Conservation (phyloP, 352 stramenopile genomes). For the Globisporangium heterothallicum region DNA sequence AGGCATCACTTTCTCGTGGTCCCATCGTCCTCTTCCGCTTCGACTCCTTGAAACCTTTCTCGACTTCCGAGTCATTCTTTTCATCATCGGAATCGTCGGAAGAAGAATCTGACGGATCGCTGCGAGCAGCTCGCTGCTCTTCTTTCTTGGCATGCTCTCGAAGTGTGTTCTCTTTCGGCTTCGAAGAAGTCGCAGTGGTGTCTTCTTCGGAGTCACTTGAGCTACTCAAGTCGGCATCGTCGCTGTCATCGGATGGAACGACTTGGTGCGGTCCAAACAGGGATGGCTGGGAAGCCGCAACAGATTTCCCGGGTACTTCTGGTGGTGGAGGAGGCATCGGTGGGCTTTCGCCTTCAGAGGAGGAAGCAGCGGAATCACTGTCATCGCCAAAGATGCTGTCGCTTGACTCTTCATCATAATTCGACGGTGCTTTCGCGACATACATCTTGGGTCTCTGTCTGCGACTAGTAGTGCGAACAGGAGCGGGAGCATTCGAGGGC, state of each 20-base stretch:
- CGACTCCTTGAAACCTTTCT: conserved; percentile 9
- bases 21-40: conserved; percentile 17
- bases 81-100: conserved; percentile 17
- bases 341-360: conserved; percentile 34
- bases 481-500: conserved; percentile 3
- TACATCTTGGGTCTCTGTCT: conserved; percentile 76
- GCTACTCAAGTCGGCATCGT: conserved; percentile 46
- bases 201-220: conserved; percentile 37
- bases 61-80: conserved; percentile 14
- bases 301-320: conserved; percentile 16
- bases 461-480: conserved; percentile 16
- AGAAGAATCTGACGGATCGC: conserved; percentile 26
- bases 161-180: neutral
- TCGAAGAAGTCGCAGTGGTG: neutral
- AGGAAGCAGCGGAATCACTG: conserved; percentile 50
- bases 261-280: conserved; percentile 21
- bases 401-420: conserved; percentile 78
- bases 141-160: conserved; percentile 7
- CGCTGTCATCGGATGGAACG: conserved; percentile 32
- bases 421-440: conserved; percentile 51
- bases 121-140: conserved; percentile 15
- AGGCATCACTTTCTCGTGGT: conserved; percentile 7
- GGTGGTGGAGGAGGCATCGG: conserved; percentile 32
- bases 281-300: conserved; percentile 3
- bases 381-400: conserved; percentile 84